Evolutionary conservation across 305 asterid genomes (phyloP).

Genomic region (Fraxinus greggii): DNA sequence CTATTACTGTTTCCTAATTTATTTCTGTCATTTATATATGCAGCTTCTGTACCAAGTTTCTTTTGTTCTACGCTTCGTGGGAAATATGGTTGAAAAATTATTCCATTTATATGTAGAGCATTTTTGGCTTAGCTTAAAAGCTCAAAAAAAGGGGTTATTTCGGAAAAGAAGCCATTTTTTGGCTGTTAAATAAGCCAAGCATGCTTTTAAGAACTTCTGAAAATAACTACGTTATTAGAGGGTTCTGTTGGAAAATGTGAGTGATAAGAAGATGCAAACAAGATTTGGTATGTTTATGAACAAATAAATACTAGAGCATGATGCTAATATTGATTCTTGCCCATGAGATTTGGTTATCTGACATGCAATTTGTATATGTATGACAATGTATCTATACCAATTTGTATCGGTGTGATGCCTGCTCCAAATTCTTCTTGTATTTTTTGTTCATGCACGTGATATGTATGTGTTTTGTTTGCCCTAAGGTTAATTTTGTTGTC

Average conservation of each 20-base stretch:
- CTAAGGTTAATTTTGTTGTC: not conserved
- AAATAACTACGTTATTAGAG: not conserved
- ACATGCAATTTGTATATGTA: not conserved
- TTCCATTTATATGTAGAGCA: not conserved
- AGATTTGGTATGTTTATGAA: not conserved
- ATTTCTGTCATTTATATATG: not conserved
- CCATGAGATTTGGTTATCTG: not conserved
- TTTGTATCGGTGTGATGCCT: not conserved
- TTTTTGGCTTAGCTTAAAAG: not conserved
- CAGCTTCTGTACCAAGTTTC: not conserved
- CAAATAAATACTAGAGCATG: not conserved
- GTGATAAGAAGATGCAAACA: not conserved
- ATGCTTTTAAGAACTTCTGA: not conserved
- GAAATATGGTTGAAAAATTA: not conserved
- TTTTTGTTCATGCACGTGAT: not conserved
- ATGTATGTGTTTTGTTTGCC: not conserved
- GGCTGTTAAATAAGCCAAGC: not conserved
- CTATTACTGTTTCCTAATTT: not conserved
- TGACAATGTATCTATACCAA: not conserved
- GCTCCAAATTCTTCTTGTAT: not conserved
- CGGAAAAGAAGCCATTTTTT: not conserved
- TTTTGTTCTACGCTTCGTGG: not conserved
- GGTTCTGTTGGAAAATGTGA: not conserved
- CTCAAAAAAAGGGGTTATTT: not conserved
- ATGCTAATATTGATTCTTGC: not conserved